These are phyloP conservation scores for Podila epicladia DNA, from an alignment of 192 early-diverging fungal genomes.

Conservation along the genomic window DNA sequence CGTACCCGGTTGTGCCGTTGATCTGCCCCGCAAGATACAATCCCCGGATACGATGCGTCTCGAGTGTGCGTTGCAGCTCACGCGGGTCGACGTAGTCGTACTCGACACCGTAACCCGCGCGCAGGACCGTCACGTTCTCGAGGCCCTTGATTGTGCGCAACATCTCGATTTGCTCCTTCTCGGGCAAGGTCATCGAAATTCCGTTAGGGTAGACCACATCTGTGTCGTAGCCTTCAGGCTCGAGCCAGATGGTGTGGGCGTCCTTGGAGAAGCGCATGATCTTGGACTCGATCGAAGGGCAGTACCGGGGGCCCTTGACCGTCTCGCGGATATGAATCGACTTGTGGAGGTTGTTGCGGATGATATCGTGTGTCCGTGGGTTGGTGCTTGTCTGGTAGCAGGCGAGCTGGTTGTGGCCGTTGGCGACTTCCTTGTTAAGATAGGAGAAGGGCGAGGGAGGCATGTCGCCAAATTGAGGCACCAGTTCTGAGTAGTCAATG, in stretches of 20 bases:
- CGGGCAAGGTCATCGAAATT: conserved; percentile 87
- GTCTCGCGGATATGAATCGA: conserved; percentile 87
- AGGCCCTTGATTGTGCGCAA: conserved; percentile 78
- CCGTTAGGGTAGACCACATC: conserved; percentile 85
- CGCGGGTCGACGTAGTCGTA: conserved; percentile 89
- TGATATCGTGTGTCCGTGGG: conserved; percentile 69
- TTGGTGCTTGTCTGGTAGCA: conserved; percentile 86
- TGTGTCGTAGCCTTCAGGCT: conserved; percentile 78
- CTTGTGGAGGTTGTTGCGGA: conserved; percentile 77
- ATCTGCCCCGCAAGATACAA: conserved; percentile 87
- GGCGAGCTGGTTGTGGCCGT: conserved; percentile 71
- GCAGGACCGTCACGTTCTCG: conserved; percentile 76
- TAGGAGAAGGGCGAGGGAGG: conserved; percentile 82
- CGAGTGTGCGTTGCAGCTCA: conserved; percentile 76
- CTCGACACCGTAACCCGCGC: conserved; percentile 81
- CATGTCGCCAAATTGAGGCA: conserved; percentile 73
- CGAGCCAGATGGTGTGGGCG: conserved; percentile 82
- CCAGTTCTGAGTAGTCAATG: conserved; percentile 76
- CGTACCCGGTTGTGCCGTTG: conserved; percentile 90
- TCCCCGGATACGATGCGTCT: conserved; percentile 82
- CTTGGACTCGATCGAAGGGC: conserved; percentile 86
- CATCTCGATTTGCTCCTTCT: conserved; percentile 75
- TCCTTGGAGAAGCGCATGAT: conserved; percentile 76
- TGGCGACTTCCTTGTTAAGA: conserved; percentile 73
- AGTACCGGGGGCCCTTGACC: conserved; percentile 83